Evolutionary conservation across 257 asterid genomes (phyloP), one percentile per base, ranked within the genome.

Genomic region (Gentiana macrophylla): DNA sequence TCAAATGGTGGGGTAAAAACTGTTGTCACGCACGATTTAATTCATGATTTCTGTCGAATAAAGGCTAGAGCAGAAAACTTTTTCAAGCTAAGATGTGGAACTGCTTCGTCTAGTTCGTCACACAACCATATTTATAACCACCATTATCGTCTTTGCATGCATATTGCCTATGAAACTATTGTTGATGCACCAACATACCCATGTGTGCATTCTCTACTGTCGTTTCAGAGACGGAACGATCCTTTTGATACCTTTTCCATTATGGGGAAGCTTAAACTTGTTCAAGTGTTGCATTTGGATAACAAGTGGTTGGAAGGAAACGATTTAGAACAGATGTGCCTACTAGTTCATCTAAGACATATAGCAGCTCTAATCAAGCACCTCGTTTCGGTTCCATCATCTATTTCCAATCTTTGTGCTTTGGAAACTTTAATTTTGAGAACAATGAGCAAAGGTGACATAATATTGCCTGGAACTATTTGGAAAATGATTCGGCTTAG

Each of bases 21-120:
- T 5, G 60, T 67, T 7, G 37, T 32, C 33, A n/a, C 61, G 45
- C 76, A 70, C 52, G 69, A 71, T 33, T 37, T 66, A 11, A 43
- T 65, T 43, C 68, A 56, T 53, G 50, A 66, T 8, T 71, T 71
- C 45, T 66, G 66, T 50, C 10, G 4, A 38, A 38, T 5, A 3
- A 65, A 50, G 38, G 67, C 67, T 35, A 12, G 13, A 37, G 56
- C 48, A 13, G 64, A 65, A 49, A 51, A 65, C 3, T 57, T 71
- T 56, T 46, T 45, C 1, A n/a, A 15, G 12, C 5, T 33, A 56
- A 35, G 52, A 6, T 32, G 24, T 10, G 8, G 47, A 53, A 32
- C 34, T 41, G 41, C 9, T 2, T 46, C 6, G 12, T 38, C 49
- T 15, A 32, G 11, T 53, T 12, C 34, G 8, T 37, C 55, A 37